Evolutionary conservation across 345 rosid species (phyloP), one percentile per base, ranked within the genome.

Genomic region (Pseudoturritis turrita): DNA sequence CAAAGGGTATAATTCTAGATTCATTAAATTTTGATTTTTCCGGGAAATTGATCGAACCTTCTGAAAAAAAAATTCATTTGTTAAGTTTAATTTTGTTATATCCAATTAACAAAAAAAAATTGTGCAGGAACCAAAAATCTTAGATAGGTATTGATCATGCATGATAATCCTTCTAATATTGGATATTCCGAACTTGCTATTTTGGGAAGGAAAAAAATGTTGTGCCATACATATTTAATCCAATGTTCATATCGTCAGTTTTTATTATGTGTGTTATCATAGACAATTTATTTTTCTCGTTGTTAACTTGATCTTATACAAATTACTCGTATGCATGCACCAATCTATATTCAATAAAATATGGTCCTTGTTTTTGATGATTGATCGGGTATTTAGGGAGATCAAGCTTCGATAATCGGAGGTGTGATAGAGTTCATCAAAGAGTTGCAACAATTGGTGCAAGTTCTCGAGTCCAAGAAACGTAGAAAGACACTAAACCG

Each of bases 401-500:
- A 93, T 59, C 98, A 93, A 85, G 98, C 98, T 68, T 93, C 98
- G 10, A 82, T 94, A 45, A 89, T 94, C 26, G 98, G 91, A 14
- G 98, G 98, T 14, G 98, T 79, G 37, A 84, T 94, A 54, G 96
- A 94, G 57, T 94, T 94, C 69, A 88, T 94, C 77, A 87, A 91
- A 79, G 98, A 94, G 75, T 53, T 94, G 71, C 97, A 94, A 67
- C 92, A 89, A 75, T 83, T 94, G 57, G 68, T 85, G 0, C 92
- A 89, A 70, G 87, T 90, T 46, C 78, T 94, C 76, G 96, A 94
- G 81, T 81, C 96, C 17, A 91, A 91, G 83, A 94, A 94, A 75
- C 85, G 79, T 80, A 79, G 97, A 80, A 91, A 80, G 78, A 90
- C 89, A 36, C 60, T 89, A 59, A 85, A 88, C 91, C 90, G 44